phyloP scores from a whole-genome alignment of 2,329 filamentous ascomycete genomes.

The Drechslera avenae region DNA sequence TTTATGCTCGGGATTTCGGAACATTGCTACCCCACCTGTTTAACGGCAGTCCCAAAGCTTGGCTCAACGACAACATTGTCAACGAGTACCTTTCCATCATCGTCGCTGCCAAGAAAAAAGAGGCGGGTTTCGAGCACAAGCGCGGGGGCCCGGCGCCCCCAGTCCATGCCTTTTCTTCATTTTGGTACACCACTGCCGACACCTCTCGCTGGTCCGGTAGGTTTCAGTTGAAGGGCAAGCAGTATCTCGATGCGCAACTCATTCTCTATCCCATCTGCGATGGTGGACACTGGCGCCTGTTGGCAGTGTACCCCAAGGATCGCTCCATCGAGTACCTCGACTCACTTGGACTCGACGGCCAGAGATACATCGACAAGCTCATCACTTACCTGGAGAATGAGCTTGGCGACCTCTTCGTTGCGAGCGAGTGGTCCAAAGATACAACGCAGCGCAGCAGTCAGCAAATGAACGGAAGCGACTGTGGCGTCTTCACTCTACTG shows the following conservation, averaged over 20 bases:
- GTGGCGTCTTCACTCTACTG: constrained; percentile 76
- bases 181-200: constrained; percentile 65
- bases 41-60: constrained; percentile 56
- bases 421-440: constrained; percentile 64
- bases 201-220: constrained; percentile 54
- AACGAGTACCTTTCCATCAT: constrained; percentile 69
- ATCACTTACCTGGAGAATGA: constrained; percentile 64
- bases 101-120: constrained; percentile 63
- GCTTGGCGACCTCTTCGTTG: constrained; percentile 61
- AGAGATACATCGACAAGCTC: constrained; percentile 26
- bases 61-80: constrained; percentile 80
- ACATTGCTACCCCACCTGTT: constrained; percentile 55
- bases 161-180: constrained; percentile 67
- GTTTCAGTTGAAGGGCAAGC: constrained; percentile 47
- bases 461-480: constrained; percentile 74
- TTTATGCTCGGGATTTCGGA: constrained; percentile 66
- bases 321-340: constrained; percentile 72
- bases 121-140: constrained; percentile 61
- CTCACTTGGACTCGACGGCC: constrained; percentile 59
- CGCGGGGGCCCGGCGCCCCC: constrained; percentile 62
- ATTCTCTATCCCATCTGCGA: constrained; percentile 73
- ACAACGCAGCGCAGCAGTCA: constrained; percentile 53
- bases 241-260: constrained; percentile 68
- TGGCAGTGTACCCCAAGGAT: constrained; percentile 67
- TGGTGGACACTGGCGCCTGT: constrained; percentile 70